Percentiles rank a stretch among this genome's conserved stretches.
Evolutionary conservation across 371 early-diverging fungal species (phyloP).

Genomic region (Capniomyces stellatus): DNA sequence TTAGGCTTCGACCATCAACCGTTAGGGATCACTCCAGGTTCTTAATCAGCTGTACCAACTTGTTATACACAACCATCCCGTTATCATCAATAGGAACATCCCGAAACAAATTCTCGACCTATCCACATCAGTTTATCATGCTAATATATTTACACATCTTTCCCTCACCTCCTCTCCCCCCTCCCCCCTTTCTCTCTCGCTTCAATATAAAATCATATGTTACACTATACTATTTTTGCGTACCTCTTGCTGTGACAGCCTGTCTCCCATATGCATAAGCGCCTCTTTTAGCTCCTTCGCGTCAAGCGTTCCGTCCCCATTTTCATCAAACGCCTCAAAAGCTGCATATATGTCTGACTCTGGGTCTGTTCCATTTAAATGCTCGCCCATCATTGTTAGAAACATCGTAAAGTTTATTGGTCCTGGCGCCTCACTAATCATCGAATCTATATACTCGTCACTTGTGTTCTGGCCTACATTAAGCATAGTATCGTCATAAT

Average conservation of each 20-base stretch:
- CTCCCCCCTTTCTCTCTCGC: too few relatives aligned
- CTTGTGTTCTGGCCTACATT: constrained; percentile 4
- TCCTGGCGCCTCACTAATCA: constrained; percentile 80
- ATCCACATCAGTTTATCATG: too few relatives aligned
- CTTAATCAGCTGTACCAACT: constrained; percentile 80
- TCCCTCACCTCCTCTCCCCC: too few relatives aligned
- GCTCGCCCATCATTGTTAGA: constrained; percentile 76
- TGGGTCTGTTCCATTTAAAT: constrained; percentile 27
- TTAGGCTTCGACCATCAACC: too few relatives aligned
- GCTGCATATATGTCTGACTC: constrained; percentile 70
- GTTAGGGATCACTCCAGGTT: constrained; percentile 68
- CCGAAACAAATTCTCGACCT: constrained; percentile 79
- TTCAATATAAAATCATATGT: too few relatives aligned
- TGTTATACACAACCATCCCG: constrained; percentile 73
- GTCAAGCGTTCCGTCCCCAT: constrained; percentile 60
- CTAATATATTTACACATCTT: too few relatives aligned
- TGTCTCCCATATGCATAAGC: constrained; percentile 70
- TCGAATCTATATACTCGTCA: constrained; percentile 51
- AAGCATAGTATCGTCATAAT: too few relatives aligned
- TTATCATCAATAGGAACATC: constrained; percentile 63
- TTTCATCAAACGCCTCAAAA: constrained; percentile 74
- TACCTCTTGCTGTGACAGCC: constrained; percentile 54
- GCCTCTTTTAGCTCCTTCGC: constrained; percentile 65
- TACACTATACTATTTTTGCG: too few relatives aligned
- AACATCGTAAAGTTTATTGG: constrained; percentile 85